Evolutionary conservation across 805 yeast genomes (phyloP), one percentile per base, ranked within the genome.

Genomic region (Yarrowia phangngaensis): DNA sequence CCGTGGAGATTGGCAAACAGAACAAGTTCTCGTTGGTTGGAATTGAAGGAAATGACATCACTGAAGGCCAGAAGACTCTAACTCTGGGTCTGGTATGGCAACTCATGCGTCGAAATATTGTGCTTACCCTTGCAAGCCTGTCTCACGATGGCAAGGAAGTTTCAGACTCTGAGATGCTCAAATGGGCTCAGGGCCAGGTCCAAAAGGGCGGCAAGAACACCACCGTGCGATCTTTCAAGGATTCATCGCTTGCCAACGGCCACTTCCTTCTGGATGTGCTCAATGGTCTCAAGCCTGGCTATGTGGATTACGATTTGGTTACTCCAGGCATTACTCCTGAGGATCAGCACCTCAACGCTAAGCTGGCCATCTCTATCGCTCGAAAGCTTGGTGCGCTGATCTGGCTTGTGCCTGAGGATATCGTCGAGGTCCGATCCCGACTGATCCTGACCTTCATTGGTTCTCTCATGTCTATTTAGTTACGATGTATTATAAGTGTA

Each of bases 401-500:
- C 61, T 92, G 97, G 97, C 75, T 92, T 58, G 96, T 92, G n/a
- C 98, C 98, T n/a, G 98, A 92, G 67, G 98, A 92, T 70, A 92
- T 92, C 61, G 84, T 82, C 60, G 97, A 90, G 70, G 97, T 92
- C 33, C 84, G 97, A 68, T 76, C 95, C 34, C 80, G 97, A 66
- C 80, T 92, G 70, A 84, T 92, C 51, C 76, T 88, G 64, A 88
- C 97, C 1, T 92, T 92, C 65, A 86, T 92, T 54, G 98, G 97
- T 48, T 86, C 96, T 43, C 77, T 92, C 67, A 92, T 92, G 98
- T 71, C 89, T 8, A 67, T 84, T 51, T 61, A 50, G 46, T 43
- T 27, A 13, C n/a, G 32, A 19, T n/a, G n/a, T n/a, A n/a, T n/a
- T n/a, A n/a, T n/a, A n/a, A n/a, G n/a, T n/a, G n/a, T n/a, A n/a